Base-by-base conservation (phyloP, 2,329 filamentous ascomycete genomes). In the Hymenoscyphus scutula region DNA sequence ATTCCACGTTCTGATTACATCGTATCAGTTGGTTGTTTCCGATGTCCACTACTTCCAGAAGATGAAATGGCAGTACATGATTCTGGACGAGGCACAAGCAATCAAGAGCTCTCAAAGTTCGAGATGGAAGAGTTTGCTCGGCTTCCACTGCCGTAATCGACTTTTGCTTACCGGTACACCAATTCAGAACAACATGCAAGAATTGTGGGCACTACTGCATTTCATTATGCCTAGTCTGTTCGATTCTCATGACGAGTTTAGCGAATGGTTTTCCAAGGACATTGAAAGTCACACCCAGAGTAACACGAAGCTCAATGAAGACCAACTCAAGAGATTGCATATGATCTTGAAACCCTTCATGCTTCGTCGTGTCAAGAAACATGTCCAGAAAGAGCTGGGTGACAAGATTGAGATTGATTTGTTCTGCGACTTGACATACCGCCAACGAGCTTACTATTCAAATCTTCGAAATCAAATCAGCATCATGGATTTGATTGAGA, bases 151-250 rank as follows among this genome's bases (percentile, higher is more conserved):
- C 78, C 90, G 95, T 64, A 99, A 98, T 77, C 87, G 95, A 69
- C 84, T 99, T 55, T 81, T 99, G 53, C 84, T 99, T 23, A 99
- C 95, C 0, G 95, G 95, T 79, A 99, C 95, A 0, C 95, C 95
- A 2, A 98, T 99, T 68, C 95, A 99, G 77, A 99, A 99, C 80
- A 99, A 98, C 82, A 99, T 99, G 95, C 95, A 98, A 77, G 94
- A 99, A 77, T 79, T 99, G 63, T 99, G 95, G 95, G 95, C 95
- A 32, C 79, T 99, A 68, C 83, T 99, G 23, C 95, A 99, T 82
- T 99, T 99, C 80, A 98, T 98, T 79, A 98, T 99, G 95, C 95
- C 95, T n/a, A 97, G 91, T 53, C 82, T 99, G 58, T 99, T 99
- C 77, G 95, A 95, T 76, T 94, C 90, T 0, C 91, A 95, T 77